Evolutionary conservation across 305 asterid species (phyloP).

Genomic region (Stenogyne calaminthoides): DNA sequence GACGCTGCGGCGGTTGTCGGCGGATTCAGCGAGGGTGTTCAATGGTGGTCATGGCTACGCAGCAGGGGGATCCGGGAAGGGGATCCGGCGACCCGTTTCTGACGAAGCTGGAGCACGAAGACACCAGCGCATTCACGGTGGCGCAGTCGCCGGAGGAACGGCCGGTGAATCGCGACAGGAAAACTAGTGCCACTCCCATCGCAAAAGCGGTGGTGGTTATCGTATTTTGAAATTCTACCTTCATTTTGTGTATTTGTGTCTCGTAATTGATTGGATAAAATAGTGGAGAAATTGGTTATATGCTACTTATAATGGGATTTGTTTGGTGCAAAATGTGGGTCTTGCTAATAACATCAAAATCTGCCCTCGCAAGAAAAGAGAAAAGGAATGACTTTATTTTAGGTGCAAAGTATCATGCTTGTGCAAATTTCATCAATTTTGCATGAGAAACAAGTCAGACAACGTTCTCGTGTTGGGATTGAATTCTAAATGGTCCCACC

Average conservation of each 20-base stretch:
- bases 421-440: slow-evolving; percentile 7
- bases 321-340: slow-evolving; percentile 49
- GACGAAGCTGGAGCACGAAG: slow-evolving; percentile 77
- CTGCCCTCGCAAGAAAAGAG: slow-evolving; percentile 32
- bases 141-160: slow-evolving; percentile 58
- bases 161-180: not conserved
- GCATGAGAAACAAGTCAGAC: not conserved
- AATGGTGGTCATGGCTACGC: slow-evolving; percentile 71
- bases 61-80: slow-evolving; percentile 75
- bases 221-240: too few relatives aligned
- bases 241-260: too few relatives aligned
- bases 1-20: slow-evolving; percentile 51
- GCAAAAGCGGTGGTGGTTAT: not conserved
- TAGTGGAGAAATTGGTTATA: too few relatives aligned
- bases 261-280: too few relatives aligned
- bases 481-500: too few relatives aligned
- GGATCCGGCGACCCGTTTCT: slow-evolving; percentile 69
- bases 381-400: too few relatives aligned
- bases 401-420: slow-evolving; percentile 7
- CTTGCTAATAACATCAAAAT: slow-evolving; percentile 39
- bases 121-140: slow-evolving; percentile 62
- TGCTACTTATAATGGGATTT: too few relatives aligned
- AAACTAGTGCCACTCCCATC: slow-evolving; percentile 14
- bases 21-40: slow-evolving; percentile 45
- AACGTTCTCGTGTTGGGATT: too few relatives aligned